Conservation (phyloP, 345 rosid genomes). For the Noccaea bulbosa region DNA sequence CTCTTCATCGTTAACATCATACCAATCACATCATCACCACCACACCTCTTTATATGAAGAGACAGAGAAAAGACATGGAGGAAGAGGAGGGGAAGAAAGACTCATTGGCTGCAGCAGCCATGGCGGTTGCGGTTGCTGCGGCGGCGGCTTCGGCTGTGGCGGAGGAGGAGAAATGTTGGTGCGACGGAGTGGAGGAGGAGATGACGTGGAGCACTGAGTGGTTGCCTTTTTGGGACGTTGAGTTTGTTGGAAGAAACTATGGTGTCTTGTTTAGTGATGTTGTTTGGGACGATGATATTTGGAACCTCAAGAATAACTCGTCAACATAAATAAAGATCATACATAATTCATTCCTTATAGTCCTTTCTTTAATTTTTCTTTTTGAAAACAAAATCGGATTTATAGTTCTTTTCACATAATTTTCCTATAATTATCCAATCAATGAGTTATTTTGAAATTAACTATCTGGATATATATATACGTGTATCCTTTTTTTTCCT, state of each 20-base stretch:
- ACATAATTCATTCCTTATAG: constrained; percentile 39
- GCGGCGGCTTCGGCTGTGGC: not conserved
- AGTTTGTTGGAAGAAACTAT: constrained; percentile 51
- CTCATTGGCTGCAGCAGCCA: constrained; percentile 35
- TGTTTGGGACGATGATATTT: constrained; percentile 70
- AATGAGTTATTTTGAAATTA: constrained; percentile 3
- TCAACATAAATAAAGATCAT: too few species aligned
- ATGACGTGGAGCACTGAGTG: constrained; percentile 62
- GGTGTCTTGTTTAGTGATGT: constrained; percentile 53
- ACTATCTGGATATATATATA: constrained; percentile 2
- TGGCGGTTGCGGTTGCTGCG: constrained; percentile 40
- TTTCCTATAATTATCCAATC: not conserved
- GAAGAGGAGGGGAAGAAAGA: not conserved
- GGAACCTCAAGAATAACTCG: constrained; percentile 55
- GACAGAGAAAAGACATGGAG: constrained; percentile 49
- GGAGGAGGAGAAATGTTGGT: constrained; percentile 42
- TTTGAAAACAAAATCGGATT: not conserved
- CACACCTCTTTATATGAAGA: constrained; percentile 18
- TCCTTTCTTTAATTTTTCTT: not conserved
- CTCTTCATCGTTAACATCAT: constrained; percentile 15
- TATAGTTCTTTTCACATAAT: not conserved
- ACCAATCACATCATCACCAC: constrained; percentile 29
- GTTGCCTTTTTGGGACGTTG: constrained; percentile 70
- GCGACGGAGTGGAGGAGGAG: constrained; percentile 51
- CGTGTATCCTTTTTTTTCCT: too few species aligned